Conservation (phyloP, 306 rosid species). For the Myrica gale region DNA sequence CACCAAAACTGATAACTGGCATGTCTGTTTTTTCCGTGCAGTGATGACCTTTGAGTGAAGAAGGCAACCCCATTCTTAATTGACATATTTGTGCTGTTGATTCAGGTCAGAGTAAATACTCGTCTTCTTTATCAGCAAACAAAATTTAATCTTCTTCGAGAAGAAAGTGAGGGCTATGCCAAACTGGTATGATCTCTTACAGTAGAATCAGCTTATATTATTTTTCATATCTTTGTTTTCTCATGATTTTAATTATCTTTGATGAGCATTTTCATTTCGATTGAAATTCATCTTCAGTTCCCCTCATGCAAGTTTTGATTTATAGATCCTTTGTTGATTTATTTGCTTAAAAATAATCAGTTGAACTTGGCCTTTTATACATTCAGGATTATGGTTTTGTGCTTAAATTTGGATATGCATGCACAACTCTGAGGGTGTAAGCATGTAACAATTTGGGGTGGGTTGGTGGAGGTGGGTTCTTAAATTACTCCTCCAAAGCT, state of each 20-base stretch:
- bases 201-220: too few relatives aligned
- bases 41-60: conserved; percentile 1
- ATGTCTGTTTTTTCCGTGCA: not conserved
- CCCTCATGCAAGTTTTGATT: not conserved
- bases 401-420: not conserved
- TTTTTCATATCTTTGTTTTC: not conserved
- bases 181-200: conserved; percentile 63
- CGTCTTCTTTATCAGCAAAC: conserved; percentile 98
- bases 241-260: not conserved
- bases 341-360: not conserved
- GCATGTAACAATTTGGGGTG: not conserved
- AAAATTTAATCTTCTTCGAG: conserved; percentile 94
- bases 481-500: not conserved
- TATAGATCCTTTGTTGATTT: not conserved
- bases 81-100: conserved; percentile 30
- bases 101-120: conserved; percentile 97
- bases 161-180: conserved; percentile 99
- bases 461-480: not conserved
- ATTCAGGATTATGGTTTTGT: not conserved
- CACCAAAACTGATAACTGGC: not conserved
- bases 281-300: not conserved
- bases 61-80: not conserved
- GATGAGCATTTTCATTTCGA: not conserved
- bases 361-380: not conserved
- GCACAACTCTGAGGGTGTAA: not conserved